Percentiles rank a stretch among this genome's conserved stretches.
phyloP scores from a whole-genome alignment of 768 basidiomycete genomes.

The Rhodotorula babjevae region DNA sequence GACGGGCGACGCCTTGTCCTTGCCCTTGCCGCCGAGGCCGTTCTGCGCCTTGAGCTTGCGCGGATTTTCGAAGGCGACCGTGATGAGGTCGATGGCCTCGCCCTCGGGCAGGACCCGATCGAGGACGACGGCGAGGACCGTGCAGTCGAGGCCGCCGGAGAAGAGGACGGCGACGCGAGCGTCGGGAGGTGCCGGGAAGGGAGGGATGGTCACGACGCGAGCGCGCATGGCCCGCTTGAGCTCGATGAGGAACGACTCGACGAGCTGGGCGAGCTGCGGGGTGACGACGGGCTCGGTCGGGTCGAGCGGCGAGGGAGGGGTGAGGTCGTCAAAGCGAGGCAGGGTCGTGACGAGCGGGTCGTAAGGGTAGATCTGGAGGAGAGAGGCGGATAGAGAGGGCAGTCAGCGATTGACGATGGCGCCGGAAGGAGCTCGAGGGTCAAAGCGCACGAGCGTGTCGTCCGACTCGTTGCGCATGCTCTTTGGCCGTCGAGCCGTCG shows the following conservation, averaged over 20 bases:
- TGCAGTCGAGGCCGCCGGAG: conserved; percentile 93
- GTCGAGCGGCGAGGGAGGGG: neutral
- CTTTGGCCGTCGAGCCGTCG: conserved; percentile 11
- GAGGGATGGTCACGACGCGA: conserved; percentile 31
- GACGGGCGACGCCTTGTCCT: conserved; percentile 27
- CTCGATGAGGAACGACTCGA: conserved; percentile 39
- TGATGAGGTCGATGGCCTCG: conserved; percentile 39
- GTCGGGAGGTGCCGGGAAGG: conserved; percentile 27
- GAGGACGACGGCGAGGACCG: conserved; percentile 73
- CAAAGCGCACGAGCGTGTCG: conserved; percentile 10
- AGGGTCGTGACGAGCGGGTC: conserved; percentile 41
- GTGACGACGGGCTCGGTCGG: conserved; percentile 6
- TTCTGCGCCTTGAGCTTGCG: conserved; percentile 56
- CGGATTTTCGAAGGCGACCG: conserved; percentile 66
- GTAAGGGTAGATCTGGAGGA: conserved; percentile 34
- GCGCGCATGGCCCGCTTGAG: conserved; percentile 30
- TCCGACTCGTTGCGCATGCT: neutral
- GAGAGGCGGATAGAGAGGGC: neutral
- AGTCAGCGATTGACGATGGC: too few relatives aligned
- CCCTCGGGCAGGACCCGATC: conserved; percentile 54
- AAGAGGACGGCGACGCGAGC: conserved; percentile 74
- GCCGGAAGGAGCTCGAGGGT: neutral
- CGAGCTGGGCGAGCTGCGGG: conserved; percentile 36
- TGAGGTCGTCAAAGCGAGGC: conserved; percentile 33
- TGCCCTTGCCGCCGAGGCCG: conserved; percentile 41